Evolutionary conservation across 768 basidiomycete genomes (phyloP), one percentile per base, ranked within the genome.

Genomic region (Ramaria sp.): DNA sequence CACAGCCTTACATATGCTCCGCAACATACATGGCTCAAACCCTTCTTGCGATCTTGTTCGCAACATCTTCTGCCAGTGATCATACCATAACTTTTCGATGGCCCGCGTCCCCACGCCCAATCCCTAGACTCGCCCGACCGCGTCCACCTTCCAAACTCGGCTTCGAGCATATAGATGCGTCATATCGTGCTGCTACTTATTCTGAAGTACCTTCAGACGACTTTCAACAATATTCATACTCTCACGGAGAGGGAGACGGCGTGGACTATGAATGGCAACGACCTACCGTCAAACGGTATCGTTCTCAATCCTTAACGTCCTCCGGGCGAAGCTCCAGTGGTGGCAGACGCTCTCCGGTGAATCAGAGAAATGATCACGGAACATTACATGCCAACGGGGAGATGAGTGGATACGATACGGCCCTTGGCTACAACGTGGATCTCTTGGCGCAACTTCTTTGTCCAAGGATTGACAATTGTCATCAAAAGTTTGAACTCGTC

Each of bases 401-500:
- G 12, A 20, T 36, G 1, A 67, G 73, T 53, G 79, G 82, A 58
- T 85, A 86, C 61, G 79, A 84, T 61, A 68, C 71, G 57, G 70
- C 90, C n/a, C 77, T 98, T 47, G 86, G 85, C 2, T 94, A 88
- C 66, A 78, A 85, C 3, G 71, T 85, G 5, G 83, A 87, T 56
- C 88, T 91, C 62, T 74, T 98, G 28, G 88, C 89, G 24, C 77
- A 77, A 42, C 70, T 95, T 59, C 74, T 98, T 2, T 87, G 85
- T 56, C 93, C 95, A 0, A 76, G 45, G 8, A 65, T 82, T 43
- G 75, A 82, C 13, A 80, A 93, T 66, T 96, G 92, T 62, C 91
- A 99, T 67, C 88, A 91, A 66, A 90, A 90, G 63, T 97, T 96
- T 64, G 92, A 95, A 65, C 78, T 99, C 28, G 69, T 89, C 38